Percentiles rank a stretch among this genome's conserved stretches.
These are phyloP conservation scores for Colletotrichum sp. DNA, from an alignment of 2,329 filamentous ascomycete species.

Conservation along the genomic window DNA sequence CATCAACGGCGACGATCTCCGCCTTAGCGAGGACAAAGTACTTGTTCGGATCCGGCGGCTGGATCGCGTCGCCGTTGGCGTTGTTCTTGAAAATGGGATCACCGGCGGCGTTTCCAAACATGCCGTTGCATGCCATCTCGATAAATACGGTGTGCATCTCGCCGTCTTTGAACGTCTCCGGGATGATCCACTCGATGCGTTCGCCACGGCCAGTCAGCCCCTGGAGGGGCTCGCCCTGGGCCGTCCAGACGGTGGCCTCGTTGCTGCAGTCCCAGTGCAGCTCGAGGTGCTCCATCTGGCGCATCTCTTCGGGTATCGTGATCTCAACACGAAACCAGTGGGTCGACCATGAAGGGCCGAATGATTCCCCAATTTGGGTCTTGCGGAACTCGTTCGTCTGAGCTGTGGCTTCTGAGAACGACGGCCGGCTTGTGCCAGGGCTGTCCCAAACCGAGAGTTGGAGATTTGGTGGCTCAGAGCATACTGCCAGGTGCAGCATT, in stretches of 20 bases:
- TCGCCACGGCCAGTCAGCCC: slow-evolving; percentile 69
- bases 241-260: slow-evolving; percentile 69
- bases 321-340: slow-evolving; percentile 71
- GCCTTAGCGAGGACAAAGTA: slow-evolving; percentile 62
- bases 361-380: slow-evolving; percentile 60
- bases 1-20: slow-evolving; percentile 67
- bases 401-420: slow-evolving; percentile 18
- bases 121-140: slow-evolving; percentile 74
- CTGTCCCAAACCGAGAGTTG: slow-evolving; percentile 21
- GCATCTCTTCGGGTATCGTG: slow-evolving; percentile 60
- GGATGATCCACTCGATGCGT: slow-evolving; percentile 68
- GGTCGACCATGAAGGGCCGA: slow-evolving; percentile 74
- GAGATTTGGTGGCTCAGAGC: slow-evolving; percentile 17
- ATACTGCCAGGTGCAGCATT: slow-evolving; percentile 19
- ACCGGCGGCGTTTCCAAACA: slow-evolving; percentile 58
- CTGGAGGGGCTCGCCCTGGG: slow-evolving; percentile 66
- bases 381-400: slow-evolving; percentile 13
- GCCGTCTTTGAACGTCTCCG: slow-evolving; percentile 61
- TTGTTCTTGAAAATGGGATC: slow-evolving; percentile 26
- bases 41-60: slow-evolving; percentile 64
- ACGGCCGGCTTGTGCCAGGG: slow-evolving; percentile 18
- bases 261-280: slow-evolving; percentile 75
- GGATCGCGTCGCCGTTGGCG: slow-evolving; percentile 64
- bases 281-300: slow-evolving; percentile 62
- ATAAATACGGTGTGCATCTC: slow-evolving; percentile 69